Conservation (phyloP, 2,329 filamentous ascomycete genomes). For the Talaromyces sp. region DNA sequence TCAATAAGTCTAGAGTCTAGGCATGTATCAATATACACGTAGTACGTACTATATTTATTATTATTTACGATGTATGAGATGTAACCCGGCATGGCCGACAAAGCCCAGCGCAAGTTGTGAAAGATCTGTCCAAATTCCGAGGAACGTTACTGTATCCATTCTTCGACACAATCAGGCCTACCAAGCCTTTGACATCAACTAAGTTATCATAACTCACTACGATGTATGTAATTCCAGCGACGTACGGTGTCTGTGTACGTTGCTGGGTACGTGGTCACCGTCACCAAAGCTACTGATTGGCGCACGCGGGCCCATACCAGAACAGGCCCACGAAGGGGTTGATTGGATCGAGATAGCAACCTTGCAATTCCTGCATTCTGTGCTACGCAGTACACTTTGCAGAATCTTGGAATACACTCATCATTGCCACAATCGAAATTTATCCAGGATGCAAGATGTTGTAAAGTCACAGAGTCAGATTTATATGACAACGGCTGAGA, state of each 20-base stretch:
- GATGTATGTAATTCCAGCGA: neutral
- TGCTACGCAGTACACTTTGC: neutral
- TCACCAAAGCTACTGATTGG: neutral
- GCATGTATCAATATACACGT: neutral
- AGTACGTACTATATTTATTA: no score
- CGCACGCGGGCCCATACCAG: neutral
- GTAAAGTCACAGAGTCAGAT: no score
- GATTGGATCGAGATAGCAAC: constrained; percentile 2
- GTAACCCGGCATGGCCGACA: neutral
- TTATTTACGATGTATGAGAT: neutral
- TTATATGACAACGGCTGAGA: neutral
- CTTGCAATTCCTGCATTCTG: neutral
- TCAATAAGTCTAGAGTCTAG: neutral
- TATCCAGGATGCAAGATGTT: neutral
- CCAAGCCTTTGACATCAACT: neutral
- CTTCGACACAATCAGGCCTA: neutral
- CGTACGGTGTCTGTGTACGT: neutral
- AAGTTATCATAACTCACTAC: neutral
- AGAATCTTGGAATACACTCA: neutral
- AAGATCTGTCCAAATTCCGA: neutral
- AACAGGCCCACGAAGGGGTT: neutral
- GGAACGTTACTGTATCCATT: neutral
- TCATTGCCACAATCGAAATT: neutral
- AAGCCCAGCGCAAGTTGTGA: neutral
- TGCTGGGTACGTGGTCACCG: neutral